Evolutionary conservation across 2,329 filamentous ascomycete genomes (phyloP).

Genomic region (Ophiostoma montium): DNA sequence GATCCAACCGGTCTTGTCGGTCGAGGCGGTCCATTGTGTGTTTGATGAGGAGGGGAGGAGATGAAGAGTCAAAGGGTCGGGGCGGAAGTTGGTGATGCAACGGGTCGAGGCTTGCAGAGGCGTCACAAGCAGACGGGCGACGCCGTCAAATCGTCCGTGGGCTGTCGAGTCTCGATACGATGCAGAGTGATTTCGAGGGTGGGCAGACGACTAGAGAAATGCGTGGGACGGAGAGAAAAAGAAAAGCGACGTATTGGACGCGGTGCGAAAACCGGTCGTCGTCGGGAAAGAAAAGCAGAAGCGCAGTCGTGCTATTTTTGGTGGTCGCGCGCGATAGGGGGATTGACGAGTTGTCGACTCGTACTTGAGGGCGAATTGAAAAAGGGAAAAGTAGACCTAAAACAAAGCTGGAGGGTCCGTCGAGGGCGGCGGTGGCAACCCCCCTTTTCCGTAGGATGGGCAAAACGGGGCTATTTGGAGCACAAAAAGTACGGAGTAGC

Average conservation of each 20-base stretch:
- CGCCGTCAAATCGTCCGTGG: not conserved
- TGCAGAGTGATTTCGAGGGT: not conserved
- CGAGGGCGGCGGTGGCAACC: not conserved
- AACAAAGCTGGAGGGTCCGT: not conserved
- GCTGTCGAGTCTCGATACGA: not conserved
- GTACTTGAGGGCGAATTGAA: not conserved
- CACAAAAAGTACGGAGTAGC: slow-evolving; percentile 45
- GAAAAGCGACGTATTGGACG: too few relatives aligned
- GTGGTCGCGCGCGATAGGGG: not conserved
- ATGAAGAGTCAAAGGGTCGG: not conserved
- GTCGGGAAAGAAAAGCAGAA: not conserved
- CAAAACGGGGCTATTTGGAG: not conserved
- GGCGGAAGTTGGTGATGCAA: not conserved
- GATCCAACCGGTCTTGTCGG: slow-evolving; percentile 11
- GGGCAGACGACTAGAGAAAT: not conserved
- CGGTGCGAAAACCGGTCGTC: too few relatives aligned
- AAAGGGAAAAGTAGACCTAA: not conserved
- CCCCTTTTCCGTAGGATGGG: slow-evolving; percentile 1
- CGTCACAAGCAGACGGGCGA: not conserved
- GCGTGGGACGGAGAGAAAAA: not conserved
- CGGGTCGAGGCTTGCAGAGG: not conserved
- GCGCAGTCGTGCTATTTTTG: too few relatives aligned
- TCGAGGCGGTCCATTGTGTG: slow-evolving; percentile 1
- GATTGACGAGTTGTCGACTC: not conserved
- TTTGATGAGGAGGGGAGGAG: not conserved